Base-by-base conservation (phyloP, 345 rosid species). In the Geranium rotundifolium region DNA sequence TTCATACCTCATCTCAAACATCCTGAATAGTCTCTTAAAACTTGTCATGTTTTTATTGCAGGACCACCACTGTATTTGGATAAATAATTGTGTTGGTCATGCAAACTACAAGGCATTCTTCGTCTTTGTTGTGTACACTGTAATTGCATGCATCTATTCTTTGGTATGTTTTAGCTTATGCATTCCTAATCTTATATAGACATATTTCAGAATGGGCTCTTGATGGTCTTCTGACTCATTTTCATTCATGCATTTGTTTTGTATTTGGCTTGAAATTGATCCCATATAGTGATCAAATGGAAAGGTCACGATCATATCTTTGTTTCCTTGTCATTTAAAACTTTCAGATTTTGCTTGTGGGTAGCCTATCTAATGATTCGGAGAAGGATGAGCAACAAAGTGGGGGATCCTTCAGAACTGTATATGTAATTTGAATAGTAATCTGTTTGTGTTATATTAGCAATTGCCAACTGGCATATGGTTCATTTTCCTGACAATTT, bases 41-140 rank as follows among this genome's bases (percentile, higher is more conserved):
- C 74, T 62, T 61, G 71, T 57, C 66, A 31, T 31, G 68, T 74
- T 65, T 84, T 86, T 75, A 71, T 79, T 86, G 65, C 64, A 91
- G 97, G 97, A 91, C 67, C 97, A 91, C 65, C 97, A 91, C 72
- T 91, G 97, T 83, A 86, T 88, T 37, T 91, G 97, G 97, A 91
- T 91, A 78, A 88, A 80, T 74, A 91, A 91, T 63, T 91, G 97
- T 54, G 96, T 91, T 2, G 97, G 97, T 69, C 95, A 88, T 63
- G 80, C 90, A 69, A 91, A 91, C 84, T 91, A 91, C 72, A 91
- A 88, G 80, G 87, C 71, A 74, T 91, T 91, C 85, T 88, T 91
- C 65, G 69, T 81, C 69, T 88, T 91, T 67, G 85, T 91, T 69
- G 76, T 86, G 46, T 81, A 83, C 76, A 95, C 95, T 0, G 84